Evolutionary conservation across 352 stramenopile species (phyloP), one percentile per base, ranked within the genome.

Genomic region (Globisporangium abappressorium): DNA sequence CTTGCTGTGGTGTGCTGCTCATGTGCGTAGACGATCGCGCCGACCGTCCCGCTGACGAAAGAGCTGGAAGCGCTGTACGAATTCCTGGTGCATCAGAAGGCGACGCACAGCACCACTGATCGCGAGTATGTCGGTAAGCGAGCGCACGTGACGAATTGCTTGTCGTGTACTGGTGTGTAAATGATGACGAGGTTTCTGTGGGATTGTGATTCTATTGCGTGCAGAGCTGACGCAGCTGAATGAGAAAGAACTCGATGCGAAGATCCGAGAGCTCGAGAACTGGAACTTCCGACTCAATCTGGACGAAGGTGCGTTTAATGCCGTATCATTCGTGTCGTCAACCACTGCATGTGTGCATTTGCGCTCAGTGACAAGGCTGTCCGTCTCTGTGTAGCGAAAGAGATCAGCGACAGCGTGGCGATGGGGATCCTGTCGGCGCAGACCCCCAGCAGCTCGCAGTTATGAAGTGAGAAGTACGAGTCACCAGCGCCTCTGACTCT

Each of bases 221-320:
- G 22, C 18, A 93, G 85, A 86, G 62, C 64, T 90, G 26, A 62
- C 64, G 24, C 70, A 78, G 30, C 49, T 90, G 69, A 82, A 64
- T 51, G 80, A 91, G 56, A 92, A 93, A 67, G 79, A 89, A 41
- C 67, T 93, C 28, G 85, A 92, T 7, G 70, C 72, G 55, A 87
- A 88, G 62, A 81, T 89, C 49, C 81, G 85, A n/a, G 85, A 92
- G 68, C 81, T 93, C 9, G 80, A 91, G 67, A 93, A 93, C 66
- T 89, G 80, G 77, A 92, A 93, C 67, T 93, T 93, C 64, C 74
- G 83, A 4, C 78, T 93, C 14, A 91, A 93, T 62, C 76, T 91
- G 24, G 85, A 93, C 26, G 85, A 93, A 87, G 80, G 84, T 91
- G 30, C 53, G 72, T 20, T 26, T 26, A 1, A 26, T 26, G 24